Percentiles rank a stretch among this genome's conserved stretches.
phyloP scores from a whole-genome alignment of 2,329 filamentous ascomycete genomes.

The Aspergillus caelatus region DNA sequence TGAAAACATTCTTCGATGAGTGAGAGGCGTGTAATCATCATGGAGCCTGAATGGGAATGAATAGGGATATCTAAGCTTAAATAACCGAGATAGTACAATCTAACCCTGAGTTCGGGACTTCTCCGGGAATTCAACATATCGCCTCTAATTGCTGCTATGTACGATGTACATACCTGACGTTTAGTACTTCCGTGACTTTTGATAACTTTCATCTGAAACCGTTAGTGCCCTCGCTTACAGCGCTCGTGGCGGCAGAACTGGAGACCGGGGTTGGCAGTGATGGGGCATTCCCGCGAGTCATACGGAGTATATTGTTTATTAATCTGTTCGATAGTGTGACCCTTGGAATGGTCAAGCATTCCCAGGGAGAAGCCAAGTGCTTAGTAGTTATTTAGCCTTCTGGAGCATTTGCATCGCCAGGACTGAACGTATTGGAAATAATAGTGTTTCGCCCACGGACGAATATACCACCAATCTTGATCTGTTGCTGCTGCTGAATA shows the following conservation, averaged over 20 bases:
- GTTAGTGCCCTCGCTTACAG: too few relatives aligned
- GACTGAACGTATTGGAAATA: background rate
- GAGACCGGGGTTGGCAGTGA: too few relatives aligned
- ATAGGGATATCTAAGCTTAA: conserved; percentile 48
- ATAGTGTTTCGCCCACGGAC: too few relatives aligned
- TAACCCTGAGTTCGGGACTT: background rate
- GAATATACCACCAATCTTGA: background rate
- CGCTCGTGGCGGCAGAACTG: too few relatives aligned
- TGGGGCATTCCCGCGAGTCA: background rate
- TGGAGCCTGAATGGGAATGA: conserved; percentile 65
- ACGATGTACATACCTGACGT: too few relatives aligned
- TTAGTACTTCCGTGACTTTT: too few relatives aligned
- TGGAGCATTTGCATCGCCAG: too few relatives aligned
- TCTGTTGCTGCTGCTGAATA: background rate
- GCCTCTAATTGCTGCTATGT: too few relatives aligned
- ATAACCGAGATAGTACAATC: conserved; percentile 27
- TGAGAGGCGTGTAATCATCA: conserved; percentile 65
- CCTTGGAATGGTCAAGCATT: background rate
- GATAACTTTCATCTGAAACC: too few relatives aligned
- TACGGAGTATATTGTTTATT: background rate
- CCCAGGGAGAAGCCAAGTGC: background rate
- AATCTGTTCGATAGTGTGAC: background rate
- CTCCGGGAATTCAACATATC: too few relatives aligned
- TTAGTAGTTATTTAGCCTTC: too few relatives aligned
- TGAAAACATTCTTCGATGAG: conserved; percentile 65